Percentiles rank a stretch among this genome's conserved stretches.
Evolutionary conservation across 176 grass and related monocot species (phyloP).

Genomic region (Puccinellia tenuiflora): DNA sequence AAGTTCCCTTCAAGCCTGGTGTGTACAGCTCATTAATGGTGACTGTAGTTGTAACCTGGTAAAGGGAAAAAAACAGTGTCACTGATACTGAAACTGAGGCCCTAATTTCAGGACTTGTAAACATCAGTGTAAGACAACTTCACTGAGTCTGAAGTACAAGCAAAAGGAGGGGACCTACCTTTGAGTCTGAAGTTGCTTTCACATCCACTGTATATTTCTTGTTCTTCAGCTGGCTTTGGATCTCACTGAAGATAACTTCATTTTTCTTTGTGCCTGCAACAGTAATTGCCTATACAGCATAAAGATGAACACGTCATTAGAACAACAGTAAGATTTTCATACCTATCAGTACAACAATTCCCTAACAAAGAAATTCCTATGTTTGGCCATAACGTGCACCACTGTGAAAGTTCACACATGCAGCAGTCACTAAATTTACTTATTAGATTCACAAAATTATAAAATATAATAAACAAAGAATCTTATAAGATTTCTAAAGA

Average conservation of each 20-base stretch:
- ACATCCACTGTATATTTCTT: slow-evolving; percentile 55
- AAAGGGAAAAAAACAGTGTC: not conserved
- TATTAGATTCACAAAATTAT: not conserved
- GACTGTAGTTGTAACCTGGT: slow-evolving; percentile 62
- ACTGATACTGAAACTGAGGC: not conserved
- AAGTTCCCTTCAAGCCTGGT: slow-evolving; percentile 60
- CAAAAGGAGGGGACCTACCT: slow-evolving; percentile 23
- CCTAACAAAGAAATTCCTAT: not conserved
- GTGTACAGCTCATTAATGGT: slow-evolving; percentile 49
- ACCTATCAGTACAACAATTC: not conserved
- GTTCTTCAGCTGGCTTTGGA: slow-evolving; percentile 62
- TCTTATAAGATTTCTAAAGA: not conserved
- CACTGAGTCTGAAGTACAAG: too few relatives aligned
- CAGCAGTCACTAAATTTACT: not conserved
- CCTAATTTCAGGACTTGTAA: not conserved
- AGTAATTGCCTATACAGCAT: slow-evolving; percentile 48
- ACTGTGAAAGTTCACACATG: not conserved
- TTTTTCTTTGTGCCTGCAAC: slow-evolving; percentile 52
- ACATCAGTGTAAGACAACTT: not conserved
- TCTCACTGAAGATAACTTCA: slow-evolving; percentile 50
- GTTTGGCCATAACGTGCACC: not conserved
- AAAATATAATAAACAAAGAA: not conserved
- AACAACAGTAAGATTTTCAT: not conserved
- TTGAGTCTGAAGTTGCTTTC: slow-evolving; percentile 76
- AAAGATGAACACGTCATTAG: not conserved